Evolutionary conservation across 371 early-diverging fungal genomes (phyloP).

Genomic region (Mucor indicus): DNA sequence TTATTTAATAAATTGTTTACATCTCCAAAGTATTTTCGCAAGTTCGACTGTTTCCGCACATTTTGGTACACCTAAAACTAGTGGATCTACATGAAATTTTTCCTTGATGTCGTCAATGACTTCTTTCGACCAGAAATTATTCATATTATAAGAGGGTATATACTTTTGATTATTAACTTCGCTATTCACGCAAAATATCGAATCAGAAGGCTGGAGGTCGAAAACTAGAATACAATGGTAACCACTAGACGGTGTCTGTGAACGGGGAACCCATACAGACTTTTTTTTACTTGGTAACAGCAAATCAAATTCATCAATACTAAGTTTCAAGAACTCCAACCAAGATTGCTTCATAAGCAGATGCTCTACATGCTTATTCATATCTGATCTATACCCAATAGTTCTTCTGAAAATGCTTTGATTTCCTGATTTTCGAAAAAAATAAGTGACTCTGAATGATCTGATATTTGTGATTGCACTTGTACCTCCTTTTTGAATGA

Average conservation of each 20-base stretch:
- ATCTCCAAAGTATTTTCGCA: conserved; percentile 16
- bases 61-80: conserved; percentile 14
- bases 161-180: conserved; percentile 1
- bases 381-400: conserved; percentile 15
- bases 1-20: conserved; percentile 7
- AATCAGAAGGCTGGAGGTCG: not conserved
- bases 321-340: conserved; percentile 1
- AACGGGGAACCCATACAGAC: not conserved
- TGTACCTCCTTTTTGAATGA: conserved; percentile 9
- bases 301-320: not conserved
- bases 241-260: not conserved
- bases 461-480: not conserved
- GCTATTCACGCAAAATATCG: not conserved
- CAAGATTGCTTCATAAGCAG: conserved; percentile 3
- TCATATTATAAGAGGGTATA: conserved; percentile 19
- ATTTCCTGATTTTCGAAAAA: conserved; percentile 1
- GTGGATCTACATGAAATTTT: not conserved
- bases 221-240: conserved; percentile 22
- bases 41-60: conserved; percentile 9
- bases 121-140: conserved; percentile 5
- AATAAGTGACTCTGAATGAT: not conserved
- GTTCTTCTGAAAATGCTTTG: conserved; percentile 5
- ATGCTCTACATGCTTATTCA: conserved; percentile 9
- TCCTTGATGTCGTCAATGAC: not conserved
- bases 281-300: not conserved